Evolutionary conservation across 2,329 filamentous ascomycete species (phyloP), one percentile per base, ranked within the genome.

Genomic region (Thielaviopsis euricoi): DNA sequence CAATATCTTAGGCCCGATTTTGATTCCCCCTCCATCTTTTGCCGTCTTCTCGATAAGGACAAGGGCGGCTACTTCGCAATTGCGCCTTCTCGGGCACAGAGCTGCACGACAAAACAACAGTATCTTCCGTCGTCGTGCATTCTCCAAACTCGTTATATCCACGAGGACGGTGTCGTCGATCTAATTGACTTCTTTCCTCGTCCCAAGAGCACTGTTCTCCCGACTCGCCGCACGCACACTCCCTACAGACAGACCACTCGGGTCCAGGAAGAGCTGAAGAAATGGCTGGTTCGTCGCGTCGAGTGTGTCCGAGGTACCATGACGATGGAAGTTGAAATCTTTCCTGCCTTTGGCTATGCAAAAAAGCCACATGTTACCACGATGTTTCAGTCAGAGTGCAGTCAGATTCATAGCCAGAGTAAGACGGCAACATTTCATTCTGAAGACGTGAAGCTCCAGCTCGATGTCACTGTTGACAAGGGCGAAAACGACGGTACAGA

Each of bases 101-200:
- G 71, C 6, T 82, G 76, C 64, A 87, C 84, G 2, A 87, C 81
- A 40, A 89, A 89, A 67, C 86, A 89, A 69, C 82, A 86, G 65
- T 89, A 89, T 64, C 74, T 89, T 1, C 85, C 85, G 0, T 85
- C 82, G 10, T 84, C 83, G 53, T 88, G 86, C 64, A 83, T 89
- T 60, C 73, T 89, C 2, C 83, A 88, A 67, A 89, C 86, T 1
- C 76, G 85, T n/a, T 89, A 85, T 67, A 84, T 88, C 62, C 79
- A 85, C 62, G 86, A 89, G 63, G 79, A 85, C 58, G 86, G 86
- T 0, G 86, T 88, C 0, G 79, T 86, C 12, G 84, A 86, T 58
- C 67, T 89, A 29, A 74, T 86, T 17, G 86, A 89, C 67, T 89
- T 88, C 70, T 88, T 89, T 63, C 85, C 85, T 0, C 76, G 86